Percentiles rank a stretch among this genome's conserved stretches.
These are phyloP conservation scores for Mycena vulgaris DNA, from an alignment of 768 basidiomycete genomes.

Conservation along the genomic window DNA sequence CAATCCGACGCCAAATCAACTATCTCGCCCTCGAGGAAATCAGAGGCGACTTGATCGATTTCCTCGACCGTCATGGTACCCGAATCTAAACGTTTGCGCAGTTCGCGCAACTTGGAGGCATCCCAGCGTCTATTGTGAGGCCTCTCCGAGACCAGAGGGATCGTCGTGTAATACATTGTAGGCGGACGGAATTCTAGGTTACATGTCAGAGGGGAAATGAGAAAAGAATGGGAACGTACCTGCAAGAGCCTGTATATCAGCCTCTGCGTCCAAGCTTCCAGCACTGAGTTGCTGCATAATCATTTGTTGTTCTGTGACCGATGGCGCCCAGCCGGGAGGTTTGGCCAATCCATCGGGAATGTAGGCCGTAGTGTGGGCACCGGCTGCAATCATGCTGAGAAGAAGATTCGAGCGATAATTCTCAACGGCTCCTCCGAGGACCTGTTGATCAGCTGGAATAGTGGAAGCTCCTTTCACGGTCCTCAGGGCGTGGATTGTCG, in stretches of 20 bases:
- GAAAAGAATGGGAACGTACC: conserved; percentile 66
- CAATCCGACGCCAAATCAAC: conserved; percentile 97
- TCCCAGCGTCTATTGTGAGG: conserved; percentile 93
- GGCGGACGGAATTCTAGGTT: conserved; percentile 90
- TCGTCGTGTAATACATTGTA: conserved; percentile 96
- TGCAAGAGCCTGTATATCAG: conserved; percentile 87
- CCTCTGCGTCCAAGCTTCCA: conserved; percentile 83
- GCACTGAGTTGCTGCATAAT: conserved; percentile 93
- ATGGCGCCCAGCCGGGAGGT: conserved; percentile 76
- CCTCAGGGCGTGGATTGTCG: conserved; percentile 89
- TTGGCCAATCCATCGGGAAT: conserved; percentile 71
- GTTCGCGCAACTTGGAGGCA: conserved; percentile 92
- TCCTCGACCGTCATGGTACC: conserved; percentile 88
- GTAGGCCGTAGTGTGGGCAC: conserved; percentile 72
- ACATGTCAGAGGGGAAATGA: conserved; percentile 20
- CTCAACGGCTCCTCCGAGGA: conserved; percentile 92
- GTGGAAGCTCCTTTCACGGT: conserved; percentile 94
- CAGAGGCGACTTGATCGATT: conserved; percentile 90
- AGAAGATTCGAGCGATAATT: conserved; percentile 95
- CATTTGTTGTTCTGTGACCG: conserved; percentile 96
- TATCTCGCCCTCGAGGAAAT: conserved; percentile 94
- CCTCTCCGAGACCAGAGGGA: conserved; percentile 91
- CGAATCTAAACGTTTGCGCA: conserved; percentile 95
- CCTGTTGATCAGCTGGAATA: conserved; percentile 93
- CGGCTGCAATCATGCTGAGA: conserved; percentile 89